Evolutionary conservation across 2,329 filamentous ascomycete species (phyloP).

Genomic region (Neophaeococcomyces mojaviensis): DNA sequence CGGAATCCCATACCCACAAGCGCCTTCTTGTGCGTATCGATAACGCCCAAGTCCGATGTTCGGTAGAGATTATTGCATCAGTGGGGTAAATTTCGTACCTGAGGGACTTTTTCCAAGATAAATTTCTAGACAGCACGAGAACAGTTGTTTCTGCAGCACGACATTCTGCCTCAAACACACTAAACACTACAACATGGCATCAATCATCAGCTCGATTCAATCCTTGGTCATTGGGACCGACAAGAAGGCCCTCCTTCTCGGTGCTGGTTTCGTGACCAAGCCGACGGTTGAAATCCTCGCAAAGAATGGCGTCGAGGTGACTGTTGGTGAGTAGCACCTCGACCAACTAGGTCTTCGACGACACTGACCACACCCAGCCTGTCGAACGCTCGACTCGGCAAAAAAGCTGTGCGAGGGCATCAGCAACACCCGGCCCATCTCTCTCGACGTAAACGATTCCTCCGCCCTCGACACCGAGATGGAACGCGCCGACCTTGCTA

Average conservation of each 20-base stretch:
- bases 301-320: conserved; percentile 54
- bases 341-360: conserved; percentile 1
- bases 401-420: conserved; percentile 67
- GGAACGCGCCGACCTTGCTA: conserved; percentile 69
- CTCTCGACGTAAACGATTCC: conserved; percentile 73
- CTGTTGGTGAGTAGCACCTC: conserved; percentile 49
- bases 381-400: conserved; percentile 70
- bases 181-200: conserved; percentile 10
- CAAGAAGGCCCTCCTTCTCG: conserved; percentile 21
- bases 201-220: conserved; percentile 16
- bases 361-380: conserved; percentile 47
- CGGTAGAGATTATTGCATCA: conserved; percentile 6
- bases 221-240: conserved; percentile 11
- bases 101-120: not conserved
- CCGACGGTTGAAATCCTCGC: conserved; percentile 59
- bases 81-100: conserved; percentile 3
- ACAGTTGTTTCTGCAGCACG: not conserved
- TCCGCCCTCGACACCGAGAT: conserved; percentile 73
- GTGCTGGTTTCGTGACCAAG: conserved; percentile 43
- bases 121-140: not conserved
- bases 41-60: conserved; percentile 4
- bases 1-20: no score
- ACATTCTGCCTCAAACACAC: not conserved
- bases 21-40: no score
- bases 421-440: conserved; percentile 65